These are phyloP conservation scores for Claviceps pusilla DNA, from an alignment of 2,329 filamentous ascomycete species.

Conservation along the genomic window DNA sequence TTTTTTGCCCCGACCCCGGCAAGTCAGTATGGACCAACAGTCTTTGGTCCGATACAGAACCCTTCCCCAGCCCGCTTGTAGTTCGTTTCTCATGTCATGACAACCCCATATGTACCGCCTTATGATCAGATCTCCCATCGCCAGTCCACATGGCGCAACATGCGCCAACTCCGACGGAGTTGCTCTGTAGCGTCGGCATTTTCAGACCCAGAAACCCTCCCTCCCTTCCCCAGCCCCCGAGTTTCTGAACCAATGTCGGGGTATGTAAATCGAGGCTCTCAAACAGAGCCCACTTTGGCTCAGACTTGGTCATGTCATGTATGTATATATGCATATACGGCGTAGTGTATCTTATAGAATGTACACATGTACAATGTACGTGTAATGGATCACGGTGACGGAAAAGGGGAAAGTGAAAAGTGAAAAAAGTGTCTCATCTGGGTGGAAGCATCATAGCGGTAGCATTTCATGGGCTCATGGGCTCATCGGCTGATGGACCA, in stretches of 20 bases:
- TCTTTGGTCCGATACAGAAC: background rate
- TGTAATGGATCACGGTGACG: background rate
- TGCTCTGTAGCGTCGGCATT: background rate
- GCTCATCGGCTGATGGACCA: background rate
- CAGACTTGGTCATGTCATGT: background rate
- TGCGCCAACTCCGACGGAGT: background rate
- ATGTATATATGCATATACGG: too few relatives aligned
- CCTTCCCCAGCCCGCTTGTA: background rate
- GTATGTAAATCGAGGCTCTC: background rate
- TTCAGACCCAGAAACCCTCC: background rate
- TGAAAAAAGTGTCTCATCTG: background rate
- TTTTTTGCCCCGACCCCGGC: too few relatives aligned
- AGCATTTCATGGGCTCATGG: background rate
- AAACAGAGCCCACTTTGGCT: background rate
- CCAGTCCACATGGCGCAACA: background rate
- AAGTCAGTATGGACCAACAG: too few relatives aligned
- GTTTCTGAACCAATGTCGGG: background rate
- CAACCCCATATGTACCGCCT: too few relatives aligned
- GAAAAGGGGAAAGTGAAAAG: background rate
- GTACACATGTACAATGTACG: background rate
- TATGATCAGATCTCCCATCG: background rate
- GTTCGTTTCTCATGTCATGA: background rate
- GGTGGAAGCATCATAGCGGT: background rate
- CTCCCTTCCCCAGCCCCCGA: background rate
- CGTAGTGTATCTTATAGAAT: too few relatives aligned